These are phyloP conservation scores for Rutidosis leptorrhynchoides DNA, from an alignment of 129 eudicot genomes.

Conservation along the genomic window DNA sequence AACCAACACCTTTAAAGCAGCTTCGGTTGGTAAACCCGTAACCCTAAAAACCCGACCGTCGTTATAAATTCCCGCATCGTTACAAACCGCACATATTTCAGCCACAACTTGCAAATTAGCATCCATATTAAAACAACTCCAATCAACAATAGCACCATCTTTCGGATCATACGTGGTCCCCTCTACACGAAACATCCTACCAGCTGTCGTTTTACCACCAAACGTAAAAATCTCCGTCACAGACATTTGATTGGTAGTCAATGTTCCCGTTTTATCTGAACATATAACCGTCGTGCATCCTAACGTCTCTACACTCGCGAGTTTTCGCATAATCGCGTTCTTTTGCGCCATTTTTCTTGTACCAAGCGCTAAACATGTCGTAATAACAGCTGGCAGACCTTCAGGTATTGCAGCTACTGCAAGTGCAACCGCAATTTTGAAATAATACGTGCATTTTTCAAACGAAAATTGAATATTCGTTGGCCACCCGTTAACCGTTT, in stretches of 20 bases:
- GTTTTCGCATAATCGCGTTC: slow-evolving; percentile 70
- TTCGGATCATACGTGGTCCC: slow-evolving; percentile 88
- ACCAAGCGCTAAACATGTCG: slow-evolving; percentile 80
- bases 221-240: slow-evolving; percentile 66
- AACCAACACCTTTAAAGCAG: slow-evolving; percentile 82
- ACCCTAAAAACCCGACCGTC: slow-evolving; percentile 51
- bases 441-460: slow-evolving; percentile 82
- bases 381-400: slow-evolving; percentile 82
- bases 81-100: slow-evolving; percentile 72
- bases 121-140: slow-evolving; percentile 63
- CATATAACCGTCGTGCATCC: slow-evolving; percentile 94
- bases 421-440: slow-evolving; percentile 81
- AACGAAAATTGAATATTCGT: slow-evolving; percentile 62
- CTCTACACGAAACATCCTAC: slow-evolving; percentile 52
- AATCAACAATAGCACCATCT: slow-evolving; percentile 77
- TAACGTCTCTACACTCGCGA: slow-evolving; percentile 80
- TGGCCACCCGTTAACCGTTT: slow-evolving; percentile 62
- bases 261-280: slow-evolving; percentile 86
- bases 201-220: slow-evolving; percentile 53
- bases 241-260: slow-evolving; percentile 93
- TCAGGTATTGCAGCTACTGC: slow-evolving; percentile 95
- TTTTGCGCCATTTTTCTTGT: slow-evolving; percentile 83
- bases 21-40: slow-evolving; percentile 87
- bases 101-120: slow-evolving; percentile 73
- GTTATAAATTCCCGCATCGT: slow-evolving; percentile 71